phyloP scores from a whole-genome alignment of 331 rosid genomes.

The Cucumis variabilis region DNA sequence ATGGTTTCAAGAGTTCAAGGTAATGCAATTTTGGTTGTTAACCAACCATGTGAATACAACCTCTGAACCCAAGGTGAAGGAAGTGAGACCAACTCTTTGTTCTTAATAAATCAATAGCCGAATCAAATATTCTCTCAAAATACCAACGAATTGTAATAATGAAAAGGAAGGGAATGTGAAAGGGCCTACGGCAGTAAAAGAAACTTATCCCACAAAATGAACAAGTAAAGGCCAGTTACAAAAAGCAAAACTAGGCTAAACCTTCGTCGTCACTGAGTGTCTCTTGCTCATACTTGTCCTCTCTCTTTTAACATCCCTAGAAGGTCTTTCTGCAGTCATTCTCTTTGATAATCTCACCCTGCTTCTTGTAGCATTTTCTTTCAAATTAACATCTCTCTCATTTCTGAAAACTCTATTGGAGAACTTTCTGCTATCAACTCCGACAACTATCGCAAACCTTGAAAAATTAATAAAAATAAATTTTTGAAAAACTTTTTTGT shows the following conservation, averaged over 20 bases:
- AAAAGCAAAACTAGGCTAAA: slow-evolving; percentile 27
- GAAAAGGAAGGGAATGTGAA: background rate
- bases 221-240: background rate
- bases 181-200: background rate
- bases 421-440: too few species aligned
- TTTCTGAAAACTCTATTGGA: too few species aligned
- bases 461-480: too few species aligned
- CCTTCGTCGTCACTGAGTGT: slow-evolving; percentile 26
- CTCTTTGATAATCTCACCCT: slow-evolving; percentile 22
- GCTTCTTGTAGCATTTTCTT: slow-evolving; percentile 25
- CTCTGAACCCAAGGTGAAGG: background rate
- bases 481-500: too few species aligned
- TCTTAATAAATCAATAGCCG: background rate
- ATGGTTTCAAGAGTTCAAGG: slow-evolving; percentile 7
- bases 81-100: background rate
- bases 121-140: background rate
- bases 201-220: background rate
- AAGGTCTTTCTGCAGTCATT: slow-evolving; percentile 34
- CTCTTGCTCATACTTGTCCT: slow-evolving; percentile 38
- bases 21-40: background rate
- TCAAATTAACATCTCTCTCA: slow-evolving; percentile 2
- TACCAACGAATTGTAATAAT: slow-evolving; percentile 16
- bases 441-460: too few species aligned
- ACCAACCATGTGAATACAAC: background rate
- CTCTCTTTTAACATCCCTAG: slow-evolving; percentile 41